phyloP scores from a whole-genome alignment of 2,329 filamentous ascomycete genomes.

The Ilyonectria mors-panacis region DNA sequence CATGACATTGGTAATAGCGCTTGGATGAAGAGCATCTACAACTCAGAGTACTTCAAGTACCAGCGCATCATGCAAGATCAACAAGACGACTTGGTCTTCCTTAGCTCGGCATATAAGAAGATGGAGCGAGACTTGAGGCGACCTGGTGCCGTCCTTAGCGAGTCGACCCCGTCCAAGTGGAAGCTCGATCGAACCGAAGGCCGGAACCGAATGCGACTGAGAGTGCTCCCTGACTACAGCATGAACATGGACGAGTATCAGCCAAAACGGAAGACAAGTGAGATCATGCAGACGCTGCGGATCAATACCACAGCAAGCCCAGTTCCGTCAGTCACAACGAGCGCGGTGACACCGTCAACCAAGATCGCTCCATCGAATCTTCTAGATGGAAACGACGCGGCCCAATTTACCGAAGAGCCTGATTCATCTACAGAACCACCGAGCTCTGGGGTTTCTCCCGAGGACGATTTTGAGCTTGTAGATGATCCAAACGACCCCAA shows the following conservation, averaged over 20 bases:
- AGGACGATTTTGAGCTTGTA: slow-evolving; percentile 96
- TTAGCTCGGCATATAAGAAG: slow-evolving; percentile 81
- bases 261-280: slow-evolving; percentile 80
- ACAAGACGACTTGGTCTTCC: slow-evolving; percentile 87
- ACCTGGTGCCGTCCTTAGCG: slow-evolving; percentile 85
- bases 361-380: slow-evolving; percentile 37
- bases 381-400: slow-evolving; percentile 40
- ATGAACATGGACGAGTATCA: slow-evolving; percentile 81
- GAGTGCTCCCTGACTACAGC: slow-evolving; percentile 84
- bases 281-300: slow-evolving; percentile 56
- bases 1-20: slow-evolving; percentile 90
- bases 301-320: slow-evolving; percentile 49
- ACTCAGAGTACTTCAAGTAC: slow-evolving; percentile 91
- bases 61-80: slow-evolving; percentile 92
- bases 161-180: slow-evolving; percentile 79
- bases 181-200: slow-evolving; percentile 96
- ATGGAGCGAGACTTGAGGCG: slow-evolving; percentile 84
- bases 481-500: slow-evolving; percentile 91
- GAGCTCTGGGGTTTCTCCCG: slow-evolving; percentile 60
- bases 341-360: slow-evolving; percentile 36
- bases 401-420: slow-evolving; percentile 43
- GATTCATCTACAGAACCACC: slow-evolving; percentile 40
- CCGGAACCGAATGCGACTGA: slow-evolving; percentile 92
- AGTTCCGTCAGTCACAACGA: slow-evolving; percentile 38
- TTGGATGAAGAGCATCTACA: slow-evolving; percentile 97